A percentile compares a stretch with the other conserved stretches of the same genome.
Evolutionary conservation across 805 yeast genomes (phyloP).

Genomic region (Saccharomycopsis sp.): DNA sequence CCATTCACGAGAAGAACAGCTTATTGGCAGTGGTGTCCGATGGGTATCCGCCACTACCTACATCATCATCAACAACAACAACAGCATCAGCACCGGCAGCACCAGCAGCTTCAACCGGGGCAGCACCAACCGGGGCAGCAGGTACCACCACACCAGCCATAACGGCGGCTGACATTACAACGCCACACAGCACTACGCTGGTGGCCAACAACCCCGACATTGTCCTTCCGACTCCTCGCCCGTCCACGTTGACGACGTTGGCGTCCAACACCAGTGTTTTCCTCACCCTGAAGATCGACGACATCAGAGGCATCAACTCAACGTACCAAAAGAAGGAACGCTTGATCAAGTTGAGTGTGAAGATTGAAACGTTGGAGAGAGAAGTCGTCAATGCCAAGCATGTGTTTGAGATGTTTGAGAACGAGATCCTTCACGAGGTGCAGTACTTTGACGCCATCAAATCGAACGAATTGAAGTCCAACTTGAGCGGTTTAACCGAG

Average conservation of each 20-base stretch:
- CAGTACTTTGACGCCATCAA: constrained; percentile 71
- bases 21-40: constrained; percentile 36
- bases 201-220: constrained; percentile 18
- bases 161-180: constrained; percentile 6
- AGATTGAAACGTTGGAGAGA: constrained; percentile 38
- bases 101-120: no score
- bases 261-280: constrained; percentile 31
- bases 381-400: constrained; percentile 45
- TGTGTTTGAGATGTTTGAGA: constrained; percentile 45
- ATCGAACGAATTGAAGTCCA: constrained; percentile 61
- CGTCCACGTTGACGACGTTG: constrained; percentile 18
- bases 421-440: constrained; percentile 47
- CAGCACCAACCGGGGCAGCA: background rate
- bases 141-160: constrained; percentile 4
- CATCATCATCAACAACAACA: no score
- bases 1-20: constrained; percentile 54
- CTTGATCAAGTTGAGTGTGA: constrained; percentile 39
- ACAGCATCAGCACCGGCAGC: no score
- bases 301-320: constrained; percentile 51
- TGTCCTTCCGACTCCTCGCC: constrained; percentile 19
- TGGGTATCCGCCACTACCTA: no score
- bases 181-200: constrained; percentile 13
- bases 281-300: constrained; percentile 50
- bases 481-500: constrained; percentile 66
- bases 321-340: constrained; percentile 37